Percentiles rank a stretch among this genome's conserved stretches.
Evolutionary conservation across 208 protist genomes (phyloP).

Genomic region (Leishmania mexicana): DNA sequence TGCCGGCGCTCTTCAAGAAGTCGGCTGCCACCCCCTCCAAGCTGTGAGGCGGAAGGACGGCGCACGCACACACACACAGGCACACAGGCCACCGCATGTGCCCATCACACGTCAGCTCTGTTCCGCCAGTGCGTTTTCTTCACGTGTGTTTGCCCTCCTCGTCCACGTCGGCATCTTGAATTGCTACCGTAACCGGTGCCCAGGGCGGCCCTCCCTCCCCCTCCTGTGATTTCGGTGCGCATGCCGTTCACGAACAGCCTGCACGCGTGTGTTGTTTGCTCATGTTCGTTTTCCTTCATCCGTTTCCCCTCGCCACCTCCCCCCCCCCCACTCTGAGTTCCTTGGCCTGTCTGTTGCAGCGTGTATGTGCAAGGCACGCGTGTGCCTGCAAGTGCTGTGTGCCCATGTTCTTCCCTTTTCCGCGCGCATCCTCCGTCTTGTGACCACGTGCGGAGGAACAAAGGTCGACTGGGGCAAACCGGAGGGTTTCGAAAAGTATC

Average conservation of each 20-base stretch:
- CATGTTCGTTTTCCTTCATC: background rate
- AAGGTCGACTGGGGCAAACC: background rate
- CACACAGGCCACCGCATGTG: background rate
- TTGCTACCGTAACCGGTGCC: background rate
- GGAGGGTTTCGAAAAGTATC: background rate
- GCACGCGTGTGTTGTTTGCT: no score
- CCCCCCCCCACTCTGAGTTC: background rate
- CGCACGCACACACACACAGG: background rate
- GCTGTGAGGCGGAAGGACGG: slow-evolving; percentile 12
- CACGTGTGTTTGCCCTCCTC: background rate
- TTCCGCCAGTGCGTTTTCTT: no score
- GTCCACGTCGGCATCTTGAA: background rate
- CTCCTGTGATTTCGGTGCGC: background rate
- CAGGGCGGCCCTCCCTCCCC: background rate
- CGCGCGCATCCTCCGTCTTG: background rate
- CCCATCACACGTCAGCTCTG: background rate
- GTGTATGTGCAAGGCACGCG: background rate
- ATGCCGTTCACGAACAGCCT: background rate
- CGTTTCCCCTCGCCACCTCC: slow-evolving; percentile 2
- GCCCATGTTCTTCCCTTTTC: background rate
- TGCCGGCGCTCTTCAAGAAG: slow-evolving; percentile 47
- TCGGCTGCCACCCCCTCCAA: slow-evolving; percentile 17
- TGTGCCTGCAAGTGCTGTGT: background rate
- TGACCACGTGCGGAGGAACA: background rate
- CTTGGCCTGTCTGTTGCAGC: background rate